Evolutionary conservation across 2,329 filamentous ascomycete species (phyloP), one percentile per base, ranked within the genome.

Genomic region (Chaetothyriales sp.): DNA sequence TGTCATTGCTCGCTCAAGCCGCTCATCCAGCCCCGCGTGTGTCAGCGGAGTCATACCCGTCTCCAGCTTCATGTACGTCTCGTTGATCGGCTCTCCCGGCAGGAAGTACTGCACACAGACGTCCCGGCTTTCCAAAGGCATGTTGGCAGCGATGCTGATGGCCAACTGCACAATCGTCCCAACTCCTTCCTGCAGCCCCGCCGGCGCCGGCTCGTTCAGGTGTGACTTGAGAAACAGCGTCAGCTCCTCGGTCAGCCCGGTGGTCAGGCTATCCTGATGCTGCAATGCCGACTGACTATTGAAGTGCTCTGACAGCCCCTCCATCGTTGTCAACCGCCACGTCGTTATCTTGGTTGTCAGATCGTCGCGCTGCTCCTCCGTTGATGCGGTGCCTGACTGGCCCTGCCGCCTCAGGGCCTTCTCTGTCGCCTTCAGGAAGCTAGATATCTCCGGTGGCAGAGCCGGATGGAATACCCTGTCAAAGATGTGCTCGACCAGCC

Each of bases 161-260:
- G 89, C 87, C 48, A 96, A 76, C 67, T 95, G 89, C 50, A 95
- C 77, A 64, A 98, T 96, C 81, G 92, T 94, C 50, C 83, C 81
- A 1, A 89, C 84, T 55, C 86, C 88, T 48, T 86, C 88, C 57
- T 90, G 83, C n/a, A 96, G 76, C 7, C 88, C 89, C 1, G 81
- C 69, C 0, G 87, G 86, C 0, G 86, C 77, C 1, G 88, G 86
- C 9, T 86, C 83, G 51, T 79, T 76, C 47, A 96, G 73, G 61
- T 86, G 81, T 61, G 83, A 79, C 54, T 82, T 80, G 32, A 98
- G 69, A 26, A 77, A 80, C 3, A 77, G 79, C 1, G 81, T 81
- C 51, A 90, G 72, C 57, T 80, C 80, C 46, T 73, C 73, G 8
- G 86, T 84, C 12, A 86, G 76, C 60, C 79, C 77, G 50, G 80